Evolutionary conservation across 2,329 filamentous ascomycete species (phyloP), one percentile per base, ranked within the genome.

Genomic region (Xylaria sp.): DNA sequence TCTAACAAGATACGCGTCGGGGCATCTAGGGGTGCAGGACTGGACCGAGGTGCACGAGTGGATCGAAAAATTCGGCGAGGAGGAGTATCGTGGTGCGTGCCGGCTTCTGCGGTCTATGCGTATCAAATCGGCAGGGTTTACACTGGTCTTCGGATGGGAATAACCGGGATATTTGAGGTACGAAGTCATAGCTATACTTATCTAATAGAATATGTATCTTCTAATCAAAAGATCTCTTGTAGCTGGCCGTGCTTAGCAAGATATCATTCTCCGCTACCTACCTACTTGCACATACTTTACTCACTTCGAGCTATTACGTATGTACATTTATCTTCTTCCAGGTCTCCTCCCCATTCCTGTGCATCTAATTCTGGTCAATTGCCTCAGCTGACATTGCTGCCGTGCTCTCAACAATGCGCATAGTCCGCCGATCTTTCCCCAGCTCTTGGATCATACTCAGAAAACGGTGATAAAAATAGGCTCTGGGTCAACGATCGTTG

Each of bases 41-140:
- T 69, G 69, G 67, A 14, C 36, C 6, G 67, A 61, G 53, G 57
- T 69, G 51, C 32, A 58, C 32, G 60, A 69, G 42, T 69, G 61
- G 64, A 34, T 71, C 32, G 8, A 36, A 7, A 32, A 24, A 42
- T 69, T 71, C 34, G 61, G 61, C 27, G 39, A 51, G n/a, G 66
- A 61, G 12, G 67, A 67, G 21, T 65, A 69, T 47, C 55, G 39
- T 2, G 54, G 27, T 30, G 58, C 54, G 47, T 39, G 65, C 1
- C n/a, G 61, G 64, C 32, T 71, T 3, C 54, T 69, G 34, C 34
- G 54, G 51, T 55, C 54, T 24, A 69, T 71, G 64, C 60, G 58
- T 34, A 56, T 71, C 56, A 69, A 63, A 9, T 62, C 69, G 19
- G 42, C 61, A 6, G 67, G 62, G 53, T 71, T 69, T 58, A 53